phyloP scores from a whole-genome alignment of 2,329 filamentous ascomycete species.

The Grosmannia penicillata region DNA sequence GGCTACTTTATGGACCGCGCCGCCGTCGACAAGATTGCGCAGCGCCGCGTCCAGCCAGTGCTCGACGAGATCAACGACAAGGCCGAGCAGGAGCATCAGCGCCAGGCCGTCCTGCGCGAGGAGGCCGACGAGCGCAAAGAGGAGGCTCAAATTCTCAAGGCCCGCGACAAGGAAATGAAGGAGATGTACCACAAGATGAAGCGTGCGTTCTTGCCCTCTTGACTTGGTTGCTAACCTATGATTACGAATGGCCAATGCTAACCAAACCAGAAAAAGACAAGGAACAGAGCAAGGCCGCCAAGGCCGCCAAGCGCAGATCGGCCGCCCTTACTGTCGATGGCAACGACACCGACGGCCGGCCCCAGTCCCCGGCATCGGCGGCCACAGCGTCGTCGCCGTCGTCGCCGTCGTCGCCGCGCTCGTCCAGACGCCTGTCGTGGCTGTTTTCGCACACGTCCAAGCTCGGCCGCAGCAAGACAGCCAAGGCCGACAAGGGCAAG shows the following conservation, averaged over 20 bases:
- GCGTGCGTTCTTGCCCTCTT: no score
- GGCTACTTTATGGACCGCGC: constrained; percentile 66
- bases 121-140: constrained; percentile 38
- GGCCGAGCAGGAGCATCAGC: constrained; percentile 56
- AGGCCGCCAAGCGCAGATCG: background rate
- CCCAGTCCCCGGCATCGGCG: background rate
- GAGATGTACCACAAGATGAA: constrained; percentile 22
- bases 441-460: constrained; percentile 6
- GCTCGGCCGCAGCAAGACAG: background rate
- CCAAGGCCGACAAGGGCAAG: no score
- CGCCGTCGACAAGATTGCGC: constrained; percentile 68
- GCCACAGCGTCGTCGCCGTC: background rate
- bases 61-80: constrained; percentile 73
- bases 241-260: constrained; percentile 9
- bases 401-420: background rate
- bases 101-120: constrained; percentile 44
- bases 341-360: constrained; percentile 18
- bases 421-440: constrained; percentile 3
- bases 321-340: constrained; percentile 18
- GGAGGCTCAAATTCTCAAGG: constrained; percentile 27
- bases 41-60: constrained; percentile 63
- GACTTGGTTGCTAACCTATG: no score
- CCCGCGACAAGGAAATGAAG: constrained; percentile 35
- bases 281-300: constrained; percentile 24
- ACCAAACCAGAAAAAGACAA: constrained; percentile 26